Percentiles rank a stretch among this genome's conserved stretches.
These are phyloP conservation scores for Otatea glauca DNA, from an alignment of 176 grass and related monocot genomes.

Conservation along the genomic window DNA sequence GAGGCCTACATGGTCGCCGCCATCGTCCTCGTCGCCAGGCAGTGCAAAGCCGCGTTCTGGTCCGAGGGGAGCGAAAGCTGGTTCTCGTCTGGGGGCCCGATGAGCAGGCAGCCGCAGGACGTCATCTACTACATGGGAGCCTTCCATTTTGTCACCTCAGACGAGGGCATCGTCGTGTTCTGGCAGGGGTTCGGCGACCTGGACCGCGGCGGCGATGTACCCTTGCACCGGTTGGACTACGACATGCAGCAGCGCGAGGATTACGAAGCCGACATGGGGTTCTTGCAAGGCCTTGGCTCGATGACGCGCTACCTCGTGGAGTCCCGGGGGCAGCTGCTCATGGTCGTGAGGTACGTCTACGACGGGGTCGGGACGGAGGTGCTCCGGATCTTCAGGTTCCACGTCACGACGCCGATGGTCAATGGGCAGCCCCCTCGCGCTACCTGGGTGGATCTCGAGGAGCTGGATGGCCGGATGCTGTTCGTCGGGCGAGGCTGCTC, in stretches of 20 bases:
- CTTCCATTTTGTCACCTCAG: slow-evolving; percentile 42
- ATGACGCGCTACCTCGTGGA: slow-evolving; percentile 46
- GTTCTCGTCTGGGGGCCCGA: not conserved
- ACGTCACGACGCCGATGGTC: not conserved
- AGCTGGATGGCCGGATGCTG: slow-evolving; percentile 44
- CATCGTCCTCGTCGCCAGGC: slow-evolving; percentile 3
- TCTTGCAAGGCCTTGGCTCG: not conserved
- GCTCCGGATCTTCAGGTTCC: slow-evolving; percentile 46
- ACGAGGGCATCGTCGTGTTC: slow-evolving; percentile 31
- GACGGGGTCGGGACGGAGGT: not conserved
- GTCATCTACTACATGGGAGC: slow-evolving; percentile 9
- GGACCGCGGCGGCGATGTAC: not conserved
- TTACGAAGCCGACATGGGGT: not conserved
- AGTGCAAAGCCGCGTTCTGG: slow-evolving; percentile 32
- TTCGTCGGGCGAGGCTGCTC: slow-evolving; percentile 53
- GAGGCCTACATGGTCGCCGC: slow-evolving; percentile 36
- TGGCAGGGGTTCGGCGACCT: not conserved
- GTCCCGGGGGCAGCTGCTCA: slow-evolving; percentile 44
- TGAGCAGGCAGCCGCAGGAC: not conserved
- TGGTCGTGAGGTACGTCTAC: slow-evolving; percentile 48
- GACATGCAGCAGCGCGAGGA: slow-evolving; percentile 29
- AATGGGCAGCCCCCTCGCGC: not conserved
- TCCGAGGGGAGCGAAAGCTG: slow-evolving; percentile 1
- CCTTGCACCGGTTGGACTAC: not conserved
- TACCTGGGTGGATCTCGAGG: not conserved